Evolutionary conservation across 257 asterid genomes (phyloP).

Genomic region (Ophiorrhiza pumila): DNA sequence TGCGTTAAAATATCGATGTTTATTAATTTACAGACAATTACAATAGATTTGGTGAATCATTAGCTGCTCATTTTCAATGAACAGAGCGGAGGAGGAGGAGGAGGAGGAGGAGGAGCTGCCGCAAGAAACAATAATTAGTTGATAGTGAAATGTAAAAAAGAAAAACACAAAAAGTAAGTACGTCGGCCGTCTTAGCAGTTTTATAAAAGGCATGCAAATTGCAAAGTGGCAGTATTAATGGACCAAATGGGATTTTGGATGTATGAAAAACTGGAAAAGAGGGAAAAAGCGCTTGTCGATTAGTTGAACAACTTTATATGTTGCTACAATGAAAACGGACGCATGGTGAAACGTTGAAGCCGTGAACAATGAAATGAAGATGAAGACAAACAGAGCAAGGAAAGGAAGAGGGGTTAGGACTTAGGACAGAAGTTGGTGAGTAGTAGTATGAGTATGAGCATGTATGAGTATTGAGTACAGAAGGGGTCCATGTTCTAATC

Average conservation of each 20-base stretch:
- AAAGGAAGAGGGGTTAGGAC: not conserved
- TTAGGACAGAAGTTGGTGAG: not conserved
- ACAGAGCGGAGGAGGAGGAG: too few species aligned
- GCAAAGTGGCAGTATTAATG: not conserved
- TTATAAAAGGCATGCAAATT: not conserved
- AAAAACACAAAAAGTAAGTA: too few species aligned
- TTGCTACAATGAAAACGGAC: not conserved
- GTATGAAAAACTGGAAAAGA: not conserved
- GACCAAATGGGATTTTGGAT: not conserved
- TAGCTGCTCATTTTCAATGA: too few species aligned
- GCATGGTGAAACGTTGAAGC: constrained; percentile 16
- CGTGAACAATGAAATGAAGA: constrained; percentile 21
- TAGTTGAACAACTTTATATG: not conserved
- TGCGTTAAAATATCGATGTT: too few species aligned
- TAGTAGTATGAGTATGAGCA: not conserved
- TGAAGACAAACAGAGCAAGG: not conserved
- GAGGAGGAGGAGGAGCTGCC: too few species aligned
- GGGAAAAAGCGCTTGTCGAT: not conserved
- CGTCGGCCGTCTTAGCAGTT: too few species aligned
- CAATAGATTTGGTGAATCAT: too few species aligned
- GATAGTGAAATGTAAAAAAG: too few species aligned
- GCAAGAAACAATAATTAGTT: too few species aligned
- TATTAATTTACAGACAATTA: too few species aligned
- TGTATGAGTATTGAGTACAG: too few species aligned
- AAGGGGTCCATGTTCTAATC: constrained; percentile 25